These are phyloP conservation scores for Herpetomonas tarakana DNA, from an alignment of 208 protist genomes.

Conservation along the genomic window DNA sequence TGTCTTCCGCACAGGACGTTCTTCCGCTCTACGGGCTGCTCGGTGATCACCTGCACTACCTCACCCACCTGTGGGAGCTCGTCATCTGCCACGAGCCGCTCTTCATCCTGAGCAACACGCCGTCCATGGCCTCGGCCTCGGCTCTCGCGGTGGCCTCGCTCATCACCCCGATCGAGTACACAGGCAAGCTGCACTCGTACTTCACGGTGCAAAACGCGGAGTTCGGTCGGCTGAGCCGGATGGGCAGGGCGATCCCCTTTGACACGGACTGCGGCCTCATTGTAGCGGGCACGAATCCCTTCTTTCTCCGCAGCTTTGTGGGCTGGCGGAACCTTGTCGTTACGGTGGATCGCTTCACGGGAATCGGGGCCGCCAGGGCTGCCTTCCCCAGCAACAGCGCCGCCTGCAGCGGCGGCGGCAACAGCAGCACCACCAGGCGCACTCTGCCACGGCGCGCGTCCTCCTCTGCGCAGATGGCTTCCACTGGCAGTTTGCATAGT, in stretches of 20 bases:
- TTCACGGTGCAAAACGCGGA: conserved; percentile 84
- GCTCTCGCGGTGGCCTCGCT: conserved; percentile 72
- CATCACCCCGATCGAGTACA: conserved; percentile 69
- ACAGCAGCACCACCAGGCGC: conserved; percentile 5
- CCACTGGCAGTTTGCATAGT: no score
- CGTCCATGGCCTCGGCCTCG: conserved; percentile 62
- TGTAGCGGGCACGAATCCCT: conserved; percentile 77
- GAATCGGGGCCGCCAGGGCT: neutral
- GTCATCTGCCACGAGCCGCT: conserved; percentile 76
- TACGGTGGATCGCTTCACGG: conserved; percentile 41
- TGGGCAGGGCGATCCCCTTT: conserved; percentile 74
- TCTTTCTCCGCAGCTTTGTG: conserved; percentile 74
- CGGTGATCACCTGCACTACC: conserved; percentile 57
- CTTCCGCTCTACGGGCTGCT: conserved; percentile 75
- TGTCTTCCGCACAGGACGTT: conserved; percentile 32
- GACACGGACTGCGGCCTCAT: conserved; percentile 38
- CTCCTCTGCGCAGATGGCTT: no score
- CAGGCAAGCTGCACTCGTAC: conserved; percentile 62
- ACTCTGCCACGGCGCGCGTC: no score
- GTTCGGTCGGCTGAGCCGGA: conserved; percentile 48
- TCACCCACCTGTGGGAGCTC: conserved; percentile 84
- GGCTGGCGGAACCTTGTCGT: conserved; percentile 71
- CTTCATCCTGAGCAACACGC: conserved; percentile 77
- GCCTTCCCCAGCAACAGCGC: conserved; percentile 1
- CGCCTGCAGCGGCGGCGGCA: conserved; percentile 18